Conservation (phyloP, 495 filamentous ascomycete genomes). For the Penicillium taxi region DNA sequence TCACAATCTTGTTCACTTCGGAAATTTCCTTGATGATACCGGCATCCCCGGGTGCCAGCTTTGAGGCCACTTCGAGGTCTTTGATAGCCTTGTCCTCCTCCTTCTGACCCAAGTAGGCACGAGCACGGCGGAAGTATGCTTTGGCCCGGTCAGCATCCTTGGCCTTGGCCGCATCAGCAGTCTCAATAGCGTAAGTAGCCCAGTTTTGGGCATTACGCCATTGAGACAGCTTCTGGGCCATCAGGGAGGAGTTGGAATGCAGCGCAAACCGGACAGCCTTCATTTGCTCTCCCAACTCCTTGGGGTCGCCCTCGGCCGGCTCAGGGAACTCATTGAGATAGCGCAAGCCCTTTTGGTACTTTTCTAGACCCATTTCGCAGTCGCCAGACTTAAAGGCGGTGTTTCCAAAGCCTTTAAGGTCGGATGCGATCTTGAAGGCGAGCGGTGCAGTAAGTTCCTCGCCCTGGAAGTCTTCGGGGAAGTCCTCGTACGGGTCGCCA, state of each 20-base stretch:
- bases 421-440: constrained; percentile 62
- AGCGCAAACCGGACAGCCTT: constrained; percentile 67
- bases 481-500: constrained; percentile 93
- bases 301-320: constrained; percentile 54
- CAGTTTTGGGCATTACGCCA: constrained; percentile 59
- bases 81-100: constrained; percentile 78
- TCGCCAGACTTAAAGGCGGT: constrained; percentile 78
- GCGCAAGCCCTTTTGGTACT: constrained; percentile 96
- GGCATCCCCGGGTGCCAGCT: constrained; percentile 67
- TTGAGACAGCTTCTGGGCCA: constrained; percentile 70
- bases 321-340: constrained; percentile 87
- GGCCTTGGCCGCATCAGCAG: constrained; percentile 45
- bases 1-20: constrained; percentile 64
- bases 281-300: constrained; percentile 57
- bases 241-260: constrained; percentile 68
- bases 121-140: constrained; percentile 73
- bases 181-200: constrained; percentile 67
- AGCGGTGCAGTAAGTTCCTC: constrained; percentile 49
- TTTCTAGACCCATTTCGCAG: constrained; percentile 64
- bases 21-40: constrained; percentile 67
- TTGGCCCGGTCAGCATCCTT: constrained; percentile 79
- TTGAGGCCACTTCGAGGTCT: constrained; percentile 68
- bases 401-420: constrained; percentile 88
- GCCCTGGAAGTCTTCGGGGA: constrained; percentile 78
- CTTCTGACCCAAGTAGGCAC: constrained; percentile 64